These are phyloP conservation scores for Arabis hirsuta DNA, from an alignment of 345 rosid genomes.

Conservation along the genomic window DNA sequence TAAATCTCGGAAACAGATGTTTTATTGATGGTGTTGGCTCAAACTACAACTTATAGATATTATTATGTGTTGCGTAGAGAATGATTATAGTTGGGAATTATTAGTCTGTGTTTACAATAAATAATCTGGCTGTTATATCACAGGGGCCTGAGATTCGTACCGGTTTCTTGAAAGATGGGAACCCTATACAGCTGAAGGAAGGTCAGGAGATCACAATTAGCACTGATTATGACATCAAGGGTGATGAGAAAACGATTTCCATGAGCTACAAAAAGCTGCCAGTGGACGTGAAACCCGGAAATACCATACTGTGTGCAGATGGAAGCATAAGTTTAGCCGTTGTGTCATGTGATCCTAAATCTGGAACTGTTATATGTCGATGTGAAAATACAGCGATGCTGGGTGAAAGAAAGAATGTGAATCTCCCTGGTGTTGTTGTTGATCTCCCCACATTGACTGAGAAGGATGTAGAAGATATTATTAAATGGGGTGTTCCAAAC, in stretches of 20 bases:
- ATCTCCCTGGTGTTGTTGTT: conserved; percentile 34
- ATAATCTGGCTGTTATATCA: not conserved
- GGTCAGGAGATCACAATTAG: conserved; percentile 30
- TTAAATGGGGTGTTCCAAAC: conserved; percentile 35
- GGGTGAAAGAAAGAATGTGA: conserved; percentile 33
- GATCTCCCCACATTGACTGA: conserved; percentile 32
- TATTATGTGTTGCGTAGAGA: not conserved
- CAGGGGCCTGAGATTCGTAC: conserved; percentile 37
- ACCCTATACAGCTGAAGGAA: conserved; percentile 26
- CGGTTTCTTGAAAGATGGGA: conserved; percentile 38
- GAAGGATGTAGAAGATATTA: conserved; percentile 27
- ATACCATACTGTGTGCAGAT: conserved; percentile 31
- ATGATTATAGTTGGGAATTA: not conserved
- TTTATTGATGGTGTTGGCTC: not conserved
- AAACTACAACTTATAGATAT: not conserved
- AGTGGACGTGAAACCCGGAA: conserved; percentile 28
- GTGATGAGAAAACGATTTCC: conserved; percentile 25
- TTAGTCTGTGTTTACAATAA: not conserved
- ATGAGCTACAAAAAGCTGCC: conserved; percentile 37
- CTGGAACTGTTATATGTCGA: conserved; percentile 24
- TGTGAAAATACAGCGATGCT: conserved; percentile 34
- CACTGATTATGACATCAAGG: conserved; percentile 32
- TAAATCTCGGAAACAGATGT: too few species aligned
- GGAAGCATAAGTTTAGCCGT: conserved; percentile 32
- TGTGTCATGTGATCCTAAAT: conserved; percentile 5